Evolutionary conservation across 2,329 filamentous ascomycete species (phyloP), one percentile per base, ranked within the genome.

Genomic region (Scedosporium minutisporum): DNA sequence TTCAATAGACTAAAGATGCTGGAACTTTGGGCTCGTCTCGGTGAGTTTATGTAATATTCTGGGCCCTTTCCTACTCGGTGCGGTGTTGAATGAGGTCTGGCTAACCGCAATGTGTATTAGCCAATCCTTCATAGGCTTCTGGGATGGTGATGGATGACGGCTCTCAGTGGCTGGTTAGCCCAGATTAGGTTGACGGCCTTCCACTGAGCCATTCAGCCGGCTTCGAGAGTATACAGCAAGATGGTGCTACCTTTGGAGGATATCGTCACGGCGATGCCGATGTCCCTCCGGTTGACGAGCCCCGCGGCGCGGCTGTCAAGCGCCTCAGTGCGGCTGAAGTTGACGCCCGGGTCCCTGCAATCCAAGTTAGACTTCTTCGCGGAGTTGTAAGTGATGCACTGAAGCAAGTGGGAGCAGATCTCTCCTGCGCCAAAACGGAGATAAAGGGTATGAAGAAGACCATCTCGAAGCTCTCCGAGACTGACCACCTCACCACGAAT

Each of bases 11-110:
- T 61, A 18, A 61, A 61, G 42, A 41, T 57, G 10, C 29, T 57
- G n/a, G 60, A 51, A n/a, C 60, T 61, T 25, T 61, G 60, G 60
- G 46, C 60, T 33, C 27, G 60, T 14, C 48, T 61, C 16, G 48
- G 60, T 61, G 25, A 61, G 60, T 60, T 23, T 38, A 14, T 38
- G 33, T 18, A 48, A n/a, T 21, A 10, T 21, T 18, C 4, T 23
- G n/a, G 44, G 16, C 44, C 14, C 16, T 53, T 9, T 23, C 14
- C 10, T n/a, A 1, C 25, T 5, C 27, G 21, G 46, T 4, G 2
- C 44, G 9, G 44, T 53, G 5, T 7, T n/a, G 14, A n/a, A 3
- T 25, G n/a, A 25, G 18, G 25, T 33, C 27, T 53, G 18, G 38
- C 59, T 33, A 16, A 48, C 18, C 5, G 44, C 33, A 38, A 14